A percentile compares a stretch with the other conserved stretches of the same genome.
These are phyloP conservation scores for Halophytophthora polymorphica DNA, from an alignment of 352 stramenopile genomes.

Conservation along the genomic window DNA sequence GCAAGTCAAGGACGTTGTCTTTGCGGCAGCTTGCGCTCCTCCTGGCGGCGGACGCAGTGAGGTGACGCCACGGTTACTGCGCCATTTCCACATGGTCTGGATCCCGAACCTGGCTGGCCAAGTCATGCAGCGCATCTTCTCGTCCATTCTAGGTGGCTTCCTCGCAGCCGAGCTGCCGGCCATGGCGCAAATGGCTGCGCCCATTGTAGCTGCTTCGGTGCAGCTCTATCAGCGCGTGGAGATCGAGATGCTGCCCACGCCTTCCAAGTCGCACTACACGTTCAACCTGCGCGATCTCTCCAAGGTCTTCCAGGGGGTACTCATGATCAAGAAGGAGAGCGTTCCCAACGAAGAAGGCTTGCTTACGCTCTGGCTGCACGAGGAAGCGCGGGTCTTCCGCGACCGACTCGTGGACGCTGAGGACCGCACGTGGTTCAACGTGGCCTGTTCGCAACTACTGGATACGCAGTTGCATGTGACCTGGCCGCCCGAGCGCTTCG, in stretches of 20 bases:
- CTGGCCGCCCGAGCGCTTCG: slow-evolving; percentile 63
- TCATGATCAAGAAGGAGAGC: slow-evolving; percentile 90
- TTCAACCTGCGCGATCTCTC: slow-evolving; percentile 93
- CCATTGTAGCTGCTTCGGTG: slow-evolving; percentile 88
- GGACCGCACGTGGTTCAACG: slow-evolving; percentile 89
- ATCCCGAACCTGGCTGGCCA: slow-evolving; percentile 80
- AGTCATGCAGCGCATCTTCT: slow-evolving; percentile 90
- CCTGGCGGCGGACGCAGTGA: slow-evolving; percentile 86
- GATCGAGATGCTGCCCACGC: slow-evolving; percentile 87
- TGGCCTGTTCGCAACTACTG: slow-evolving; percentile 65
- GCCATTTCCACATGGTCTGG: slow-evolving; percentile 92
- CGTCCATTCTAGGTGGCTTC: slow-evolving; percentile 88
- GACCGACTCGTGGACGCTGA: slow-evolving; percentile 88
- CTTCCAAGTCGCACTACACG: slow-evolving; percentile 92
- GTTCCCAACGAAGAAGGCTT: slow-evolving; percentile 66
- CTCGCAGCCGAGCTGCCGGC: slow-evolving; percentile 62
- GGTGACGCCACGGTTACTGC: slow-evolving; percentile 79
- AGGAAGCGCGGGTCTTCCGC: slow-evolving; percentile 90
- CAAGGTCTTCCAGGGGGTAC: slow-evolving; percentile 91
- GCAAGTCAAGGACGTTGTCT: slow-evolving; percentile 83
- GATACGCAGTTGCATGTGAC: slow-evolving; percentile 61
- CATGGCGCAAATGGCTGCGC: slow-evolving; percentile 63
- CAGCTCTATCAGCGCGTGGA: slow-evolving; percentile 88
- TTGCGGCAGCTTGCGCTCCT: slow-evolving; percentile 82
- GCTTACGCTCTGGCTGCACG: slow-evolving; percentile 89